Conservation (phyloP, 139 green algal species). For the Pleodorina starrii region DNA sequence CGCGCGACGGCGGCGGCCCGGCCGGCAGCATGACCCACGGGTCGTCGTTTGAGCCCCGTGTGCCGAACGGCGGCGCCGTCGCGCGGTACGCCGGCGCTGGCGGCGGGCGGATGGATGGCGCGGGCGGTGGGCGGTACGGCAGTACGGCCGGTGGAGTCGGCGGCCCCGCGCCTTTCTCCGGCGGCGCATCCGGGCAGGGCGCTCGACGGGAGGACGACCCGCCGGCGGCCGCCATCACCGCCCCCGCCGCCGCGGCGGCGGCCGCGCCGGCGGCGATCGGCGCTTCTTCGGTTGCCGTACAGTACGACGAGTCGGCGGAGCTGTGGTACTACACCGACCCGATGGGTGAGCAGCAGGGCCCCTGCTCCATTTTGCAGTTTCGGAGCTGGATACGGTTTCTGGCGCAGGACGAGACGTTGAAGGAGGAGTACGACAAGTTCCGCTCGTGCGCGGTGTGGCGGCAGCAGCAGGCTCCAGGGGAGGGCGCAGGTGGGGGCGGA, state of each 20-base stretch:
- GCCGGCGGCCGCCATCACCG: not conserved
- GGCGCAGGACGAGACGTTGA: conserved; percentile 24
- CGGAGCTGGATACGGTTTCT: conserved; percentile 54
- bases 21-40: too few relatives aligned
- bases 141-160: too few relatives aligned
- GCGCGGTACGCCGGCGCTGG: too few relatives aligned
- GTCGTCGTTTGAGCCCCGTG: too few relatives aligned
- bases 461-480: not conserved
- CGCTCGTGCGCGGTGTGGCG: conserved; percentile 31
- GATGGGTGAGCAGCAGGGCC: conserved; percentile 41
- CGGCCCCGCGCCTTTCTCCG: too few relatives aligned
- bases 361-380: conserved; percentile 55
- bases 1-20: too few relatives aligned
- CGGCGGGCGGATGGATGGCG: too few relatives aligned
- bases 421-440: conserved; percentile 53
- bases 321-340: conserved; percentile 55
- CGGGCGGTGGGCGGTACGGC: too few relatives aligned
- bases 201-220: too few relatives aligned
- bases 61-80: too few relatives aligned
- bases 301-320: not conserved
- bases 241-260: not conserved
- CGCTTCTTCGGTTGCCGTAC: too few relatives aligned
- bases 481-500: not conserved
- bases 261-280: not conserved
- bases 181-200: too few relatives aligned